These are phyloP conservation scores for Didymellaceae sp. DNA, from an alignment of 2,329 filamentous ascomycete genomes.

Conservation along the genomic window DNA sequence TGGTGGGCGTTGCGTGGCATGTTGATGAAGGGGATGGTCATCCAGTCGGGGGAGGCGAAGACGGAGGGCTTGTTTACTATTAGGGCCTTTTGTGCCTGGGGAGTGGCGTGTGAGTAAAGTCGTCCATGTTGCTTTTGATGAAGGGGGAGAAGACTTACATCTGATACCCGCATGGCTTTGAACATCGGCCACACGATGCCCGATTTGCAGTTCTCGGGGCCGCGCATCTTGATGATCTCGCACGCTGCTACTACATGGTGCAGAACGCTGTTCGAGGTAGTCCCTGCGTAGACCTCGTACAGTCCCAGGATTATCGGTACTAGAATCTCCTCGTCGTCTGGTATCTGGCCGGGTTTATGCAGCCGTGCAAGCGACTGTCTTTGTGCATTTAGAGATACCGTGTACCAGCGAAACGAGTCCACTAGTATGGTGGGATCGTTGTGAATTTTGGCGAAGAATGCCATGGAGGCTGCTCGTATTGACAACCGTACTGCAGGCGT, in stretches of 20 bases:
- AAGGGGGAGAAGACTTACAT: constrained; percentile 38
- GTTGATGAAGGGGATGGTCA: constrained; percentile 36
- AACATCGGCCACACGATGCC: constrained; percentile 35
- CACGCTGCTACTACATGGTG: constrained; percentile 38
- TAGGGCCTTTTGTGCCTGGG: constrained; percentile 34
- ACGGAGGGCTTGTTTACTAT: constrained; percentile 38
- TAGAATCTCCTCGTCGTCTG: constrained; percentile 38
- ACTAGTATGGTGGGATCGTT: constrained; percentile 37
- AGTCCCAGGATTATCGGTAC: constrained; percentile 39
- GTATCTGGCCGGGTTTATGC: constrained; percentile 22
- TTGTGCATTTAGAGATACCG: constrained; percentile 34
- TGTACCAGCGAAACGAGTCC: constrained; percentile 45
- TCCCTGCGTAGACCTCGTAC: constrained; percentile 42
- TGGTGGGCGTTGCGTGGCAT: constrained; percentile 35
- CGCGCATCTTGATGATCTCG: constrained; percentile 42
- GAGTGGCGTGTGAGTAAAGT: constrained; percentile 18
- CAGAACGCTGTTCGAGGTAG: constrained; percentile 36
- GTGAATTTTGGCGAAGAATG: constrained; percentile 41
- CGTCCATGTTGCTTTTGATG: rapidly evolving
- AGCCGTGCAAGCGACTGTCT: constrained; percentile 30
- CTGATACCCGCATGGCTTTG: constrained; percentile 38
- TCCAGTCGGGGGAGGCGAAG: constrained; percentile 37
- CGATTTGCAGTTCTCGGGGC: constrained; percentile 35
- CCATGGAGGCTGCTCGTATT: constrained; percentile 43
- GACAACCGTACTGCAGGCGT: constrained; percentile 38